A percentile compares a stretch with the other conserved stretches of the same genome.
phyloP scores from a whole-genome alignment of 1,284 basidiomycete species.

The Boletus hoseneyae region DNA sequence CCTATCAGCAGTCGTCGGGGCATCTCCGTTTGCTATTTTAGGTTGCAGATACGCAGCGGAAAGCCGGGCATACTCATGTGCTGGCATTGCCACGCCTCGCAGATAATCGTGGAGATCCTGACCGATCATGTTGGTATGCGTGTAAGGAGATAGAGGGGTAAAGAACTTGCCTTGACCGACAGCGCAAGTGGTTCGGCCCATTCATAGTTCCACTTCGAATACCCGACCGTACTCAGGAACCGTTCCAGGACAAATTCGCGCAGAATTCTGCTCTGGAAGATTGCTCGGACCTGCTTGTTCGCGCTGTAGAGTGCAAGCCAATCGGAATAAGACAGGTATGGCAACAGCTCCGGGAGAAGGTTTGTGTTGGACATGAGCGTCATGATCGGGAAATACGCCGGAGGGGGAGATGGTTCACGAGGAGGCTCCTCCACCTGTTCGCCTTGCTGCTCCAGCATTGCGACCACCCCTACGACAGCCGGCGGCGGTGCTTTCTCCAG shows the following conservation, averaged over 20 bases:
- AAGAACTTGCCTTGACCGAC: slow-evolving; percentile 50
- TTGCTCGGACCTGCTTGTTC: slow-evolving; percentile 48
- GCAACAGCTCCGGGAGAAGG: slow-evolving; percentile 51
- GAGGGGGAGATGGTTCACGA: slow-evolving; percentile 31
- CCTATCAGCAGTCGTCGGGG: slow-evolving; percentile 18
- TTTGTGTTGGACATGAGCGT: slow-evolving; percentile 47
- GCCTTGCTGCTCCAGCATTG: slow-evolving; percentile 20
- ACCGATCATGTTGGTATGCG: slow-evolving; percentile 2
- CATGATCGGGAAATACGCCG: slow-evolving; percentile 49
- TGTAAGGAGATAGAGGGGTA: background rate
- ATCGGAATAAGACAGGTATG: slow-evolving; percentile 59
- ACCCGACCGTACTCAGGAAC: slow-evolving; percentile 66
- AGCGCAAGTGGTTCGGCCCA: slow-evolving; percentile 58
- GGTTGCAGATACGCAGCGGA: slow-evolving; percentile 54
- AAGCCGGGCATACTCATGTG: slow-evolving; percentile 62
- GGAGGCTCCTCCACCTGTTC: slow-evolving; percentile 17
- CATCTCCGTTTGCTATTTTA: slow-evolving; percentile 32
- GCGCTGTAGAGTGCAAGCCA: slow-evolving; percentile 59
- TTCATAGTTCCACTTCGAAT: slow-evolving; percentile 58
- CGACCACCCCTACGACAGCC: slow-evolving; percentile 26
- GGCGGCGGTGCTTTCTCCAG: slow-evolving; percentile 41
- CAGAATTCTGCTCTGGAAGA: slow-evolving; percentile 49
- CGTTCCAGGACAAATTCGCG: slow-evolving; percentile 64
- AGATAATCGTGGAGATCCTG: slow-evolving; percentile 77
- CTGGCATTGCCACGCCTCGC: slow-evolving; percentile 70